Percentiles rank a stretch among this genome's conserved stretches.
Evolutionary conservation across 192 early-diverging fungal genomes (phyloP).

Genomic region (Podila epigama): DNA sequence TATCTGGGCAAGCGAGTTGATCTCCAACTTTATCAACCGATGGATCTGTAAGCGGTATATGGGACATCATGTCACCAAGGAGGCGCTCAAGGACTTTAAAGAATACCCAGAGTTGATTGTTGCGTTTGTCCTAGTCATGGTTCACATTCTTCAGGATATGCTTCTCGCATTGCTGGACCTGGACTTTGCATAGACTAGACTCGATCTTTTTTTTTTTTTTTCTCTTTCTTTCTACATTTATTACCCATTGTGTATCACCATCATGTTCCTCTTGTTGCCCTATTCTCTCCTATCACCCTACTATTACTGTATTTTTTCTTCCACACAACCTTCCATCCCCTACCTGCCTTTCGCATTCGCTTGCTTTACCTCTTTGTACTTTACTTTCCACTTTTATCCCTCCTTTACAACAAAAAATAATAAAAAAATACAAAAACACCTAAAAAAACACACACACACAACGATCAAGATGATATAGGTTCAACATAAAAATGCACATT

Average conservation of each 20-base stretch:
- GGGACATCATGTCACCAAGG: constrained; percentile 63
- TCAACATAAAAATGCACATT: neutral
- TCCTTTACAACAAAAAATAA: too few relatives aligned
- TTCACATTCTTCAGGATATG: constrained; percentile 79
- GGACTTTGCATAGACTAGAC: constrained; percentile 55
- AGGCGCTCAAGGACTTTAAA: constrained; percentile 72
- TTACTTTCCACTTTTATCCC: too few relatives aligned
- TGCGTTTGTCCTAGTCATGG: constrained; percentile 70
- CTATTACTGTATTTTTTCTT: too few relatives aligned
- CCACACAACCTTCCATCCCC: too few relatives aligned
- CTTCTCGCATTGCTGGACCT: constrained; percentile 68
- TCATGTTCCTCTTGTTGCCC: too few relatives aligned
- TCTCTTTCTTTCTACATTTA: neutral
- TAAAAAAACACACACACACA: too few relatives aligned
- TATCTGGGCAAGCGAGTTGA: constrained; percentile 74
- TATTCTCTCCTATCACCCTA: too few relatives aligned
- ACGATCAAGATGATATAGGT: too few relatives aligned
- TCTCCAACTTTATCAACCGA: constrained; percentile 67
- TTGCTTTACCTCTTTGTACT: too few relatives aligned
- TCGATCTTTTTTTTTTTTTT: neutral
- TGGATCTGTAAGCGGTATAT: constrained; percentile 65
- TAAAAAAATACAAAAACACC: too few relatives aligned
- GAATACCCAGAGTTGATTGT: constrained; percentile 73
- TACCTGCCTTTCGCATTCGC: too few relatives aligned
- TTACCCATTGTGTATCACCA: too few relatives aligned